These are phyloP conservation scores for Graphiopsis chlorocephala DNA, from an alignment of 2,329 filamentous ascomycete species.

Conservation along the genomic window DNA sequence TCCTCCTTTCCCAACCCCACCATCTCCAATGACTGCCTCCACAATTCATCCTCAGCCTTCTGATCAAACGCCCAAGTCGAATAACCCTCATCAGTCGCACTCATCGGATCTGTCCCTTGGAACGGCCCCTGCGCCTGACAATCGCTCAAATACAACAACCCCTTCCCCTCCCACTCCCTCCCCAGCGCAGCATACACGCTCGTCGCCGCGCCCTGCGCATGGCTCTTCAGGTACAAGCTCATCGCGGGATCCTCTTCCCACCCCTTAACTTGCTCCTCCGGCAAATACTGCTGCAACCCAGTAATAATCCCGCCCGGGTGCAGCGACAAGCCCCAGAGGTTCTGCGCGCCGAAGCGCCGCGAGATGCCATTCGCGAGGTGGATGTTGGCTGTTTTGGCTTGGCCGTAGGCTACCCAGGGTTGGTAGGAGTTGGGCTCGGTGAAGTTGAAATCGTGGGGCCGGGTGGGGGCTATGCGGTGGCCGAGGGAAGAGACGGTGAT, in stretches of 20 bases:
- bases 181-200: conserved; percentile 46
- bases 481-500: conserved; percentile 46
- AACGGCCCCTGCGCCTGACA: conserved; percentile 37
- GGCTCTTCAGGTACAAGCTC: conserved; percentile 27
- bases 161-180: conserved; percentile 39
- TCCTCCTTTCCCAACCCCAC: conserved; percentile 22
- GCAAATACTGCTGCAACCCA: conserved; percentile 17
- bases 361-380: conserved; percentile 54
- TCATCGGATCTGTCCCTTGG: conserved; percentile 23
- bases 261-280: conserved; percentile 20
- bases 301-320: conserved; percentile 48
- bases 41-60: conserved; percentile 41
- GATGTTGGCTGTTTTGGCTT: conserved; percentile 37
- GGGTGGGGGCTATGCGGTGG: conserved; percentile 36
- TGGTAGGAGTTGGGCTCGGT: conserved; percentile 24
- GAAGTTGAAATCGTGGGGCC: conserved; percentile 38
- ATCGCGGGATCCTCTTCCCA: conserved; percentile 18
- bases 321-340: conserved; percentile 30
- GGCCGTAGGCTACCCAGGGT: conserved; percentile 21
- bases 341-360: conserved; percentile 45
- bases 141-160: conserved; percentile 48
- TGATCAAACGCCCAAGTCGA: conserved; percentile 38
- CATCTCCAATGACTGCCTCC: conserved; percentile 37
- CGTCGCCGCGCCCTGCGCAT: conserved; percentile 51
- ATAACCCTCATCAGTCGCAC: conserved; percentile 31